A percentile compares a stretch with the other conserved stretches of the same genome.
These are phyloP conservation scores for Ceratobasidium sp. DNA, from an alignment of 1,284 basidiomycete species.

Conservation along the genomic window DNA sequence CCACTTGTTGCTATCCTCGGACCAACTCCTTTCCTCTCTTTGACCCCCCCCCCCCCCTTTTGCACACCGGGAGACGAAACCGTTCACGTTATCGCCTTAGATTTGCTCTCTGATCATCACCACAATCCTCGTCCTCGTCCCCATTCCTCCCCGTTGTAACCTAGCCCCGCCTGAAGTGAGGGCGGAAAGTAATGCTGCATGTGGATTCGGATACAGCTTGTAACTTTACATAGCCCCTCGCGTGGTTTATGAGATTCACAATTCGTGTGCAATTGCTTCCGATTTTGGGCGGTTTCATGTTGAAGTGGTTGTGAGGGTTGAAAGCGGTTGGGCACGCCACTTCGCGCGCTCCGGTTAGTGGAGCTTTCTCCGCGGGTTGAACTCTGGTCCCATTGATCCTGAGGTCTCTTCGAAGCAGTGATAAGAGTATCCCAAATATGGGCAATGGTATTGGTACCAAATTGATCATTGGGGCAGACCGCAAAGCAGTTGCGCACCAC, in stretches of 20 bases:
- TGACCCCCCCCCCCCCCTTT: conserved; percentile 14
- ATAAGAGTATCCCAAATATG: no score
- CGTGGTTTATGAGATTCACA: conserved; percentile 41
- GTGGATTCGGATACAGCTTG: conserved; percentile 43
- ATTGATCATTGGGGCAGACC: no score
- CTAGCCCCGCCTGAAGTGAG: conserved; percentile 14
- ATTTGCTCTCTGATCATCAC: conserved; percentile 21
- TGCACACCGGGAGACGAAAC: conserved; percentile 22
- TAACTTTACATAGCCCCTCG: conserved; percentile 31
- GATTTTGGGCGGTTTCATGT: background rate
- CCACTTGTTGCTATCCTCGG: conserved; percentile 26
- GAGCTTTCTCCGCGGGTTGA: background rate
- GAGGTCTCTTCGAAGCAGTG: background rate
- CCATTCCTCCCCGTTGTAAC: conserved; percentile 19
- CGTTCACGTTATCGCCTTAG: conserved; percentile 9
- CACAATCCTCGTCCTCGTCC: conserved; percentile 6
- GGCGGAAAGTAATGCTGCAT: conserved; percentile 39
- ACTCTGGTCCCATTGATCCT: background rate
- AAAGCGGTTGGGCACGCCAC: background rate
- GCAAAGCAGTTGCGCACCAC: no score
- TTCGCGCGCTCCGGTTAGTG: background rate
- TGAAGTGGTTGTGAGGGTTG: background rate
- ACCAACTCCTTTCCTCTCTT: conserved; percentile 15
- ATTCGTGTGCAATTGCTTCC: conserved; percentile 37
- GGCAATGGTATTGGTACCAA: no score